Percentiles rank a stretch among this genome's conserved stretches.
These are phyloP conservation scores for Quercus aquifolioides DNA, from an alignment of 306 rosid genomes.

Conservation along the genomic window DNA sequence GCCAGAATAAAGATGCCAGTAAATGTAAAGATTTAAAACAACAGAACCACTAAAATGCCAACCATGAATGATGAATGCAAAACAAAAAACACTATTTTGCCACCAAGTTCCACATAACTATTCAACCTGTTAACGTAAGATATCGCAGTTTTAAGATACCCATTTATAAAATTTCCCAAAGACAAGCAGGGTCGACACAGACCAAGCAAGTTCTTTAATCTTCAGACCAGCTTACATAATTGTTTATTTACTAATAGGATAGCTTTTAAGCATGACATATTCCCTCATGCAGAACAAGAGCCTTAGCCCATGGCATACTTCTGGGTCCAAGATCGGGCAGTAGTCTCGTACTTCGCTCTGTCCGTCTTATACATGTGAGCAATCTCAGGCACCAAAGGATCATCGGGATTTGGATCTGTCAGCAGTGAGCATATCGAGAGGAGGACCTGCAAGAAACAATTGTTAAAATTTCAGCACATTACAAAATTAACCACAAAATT, in stretches of 20 bases:
- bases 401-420: slow-evolving; percentile 69
- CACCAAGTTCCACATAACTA: background rate
- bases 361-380: slow-evolving; percentile 62
- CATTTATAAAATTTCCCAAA: background rate
- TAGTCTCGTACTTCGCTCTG: slow-evolving; percentile 48
- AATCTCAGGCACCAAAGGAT: slow-evolving; percentile 65
- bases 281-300: background rate
- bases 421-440: slow-evolving; percentile 63
- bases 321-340: slow-evolving; percentile 66
- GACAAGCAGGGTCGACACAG: background rate
- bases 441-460: slow-evolving; percentile 43
- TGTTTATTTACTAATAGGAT: slow-evolving; percentile 40
- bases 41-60: background rate
- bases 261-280: slow-evolving; percentile 7
- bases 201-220: slow-evolving; percentile 8
- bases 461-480: background rate
- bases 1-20: background rate
- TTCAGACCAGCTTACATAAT: slow-evolving; percentile 7
- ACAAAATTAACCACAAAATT: background rate
- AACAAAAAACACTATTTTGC: background rate
- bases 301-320: slow-evolving; percentile 62
- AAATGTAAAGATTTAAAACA: background rate
- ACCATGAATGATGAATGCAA: background rate
- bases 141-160: background rate
- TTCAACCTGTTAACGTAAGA: background rate